phyloP scores from a whole-genome alignment of 169 alveolate genomes.

The Eimeria tenella region DNA sequence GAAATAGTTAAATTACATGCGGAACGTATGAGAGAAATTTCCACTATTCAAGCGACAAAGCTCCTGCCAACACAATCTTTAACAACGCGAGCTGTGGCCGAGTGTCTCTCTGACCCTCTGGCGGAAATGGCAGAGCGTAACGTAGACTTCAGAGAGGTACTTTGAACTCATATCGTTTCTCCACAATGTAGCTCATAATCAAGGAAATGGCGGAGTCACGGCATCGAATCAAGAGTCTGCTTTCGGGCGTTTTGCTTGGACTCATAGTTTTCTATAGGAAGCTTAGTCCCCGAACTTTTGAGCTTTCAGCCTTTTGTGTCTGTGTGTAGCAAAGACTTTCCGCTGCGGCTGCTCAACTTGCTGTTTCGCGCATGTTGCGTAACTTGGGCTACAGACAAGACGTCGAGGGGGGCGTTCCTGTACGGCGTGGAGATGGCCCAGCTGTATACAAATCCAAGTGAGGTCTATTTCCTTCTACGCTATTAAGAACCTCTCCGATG shows the following conservation, averaged over 20 bases:
- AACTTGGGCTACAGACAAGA: slow-evolving; percentile 74
- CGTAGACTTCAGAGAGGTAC: slow-evolving; percentile 68
- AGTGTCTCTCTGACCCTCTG: slow-evolving; percentile 59
- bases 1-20: slow-evolving; percentile 62
- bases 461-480: neutral
- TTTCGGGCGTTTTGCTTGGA: too few species aligned
- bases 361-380: slow-evolving; percentile 65
- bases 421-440: slow-evolving; percentile 74
- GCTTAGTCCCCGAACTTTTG: too few species aligned
- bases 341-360: slow-evolving; percentile 77
- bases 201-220: too few species aligned
- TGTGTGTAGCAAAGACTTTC: slow-evolving; percentile 69
- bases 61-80: slow-evolving; percentile 38
- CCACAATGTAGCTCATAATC: neutral
- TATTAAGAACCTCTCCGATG: neutral
- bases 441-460: slow-evolving; percentile 62
- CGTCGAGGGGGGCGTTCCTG: slow-evolving; percentile 38
- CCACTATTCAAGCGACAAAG: slow-evolving; percentile 46
- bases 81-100: slow-evolving; percentile 68
- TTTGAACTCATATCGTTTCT: neutral
- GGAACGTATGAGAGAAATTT: slow-evolving; percentile 64
- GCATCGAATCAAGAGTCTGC: too few species aligned
- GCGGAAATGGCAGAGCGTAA: slow-evolving; percentile 68
- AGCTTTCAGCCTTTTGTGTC: too few species aligned
- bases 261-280: too few species aligned